Evolutionary conservation across 2,329 filamentous ascomycete genomes (phyloP), one percentile per base, ranked within the genome.

Genomic region (Colletotrichum neosansevieriae): DNA sequence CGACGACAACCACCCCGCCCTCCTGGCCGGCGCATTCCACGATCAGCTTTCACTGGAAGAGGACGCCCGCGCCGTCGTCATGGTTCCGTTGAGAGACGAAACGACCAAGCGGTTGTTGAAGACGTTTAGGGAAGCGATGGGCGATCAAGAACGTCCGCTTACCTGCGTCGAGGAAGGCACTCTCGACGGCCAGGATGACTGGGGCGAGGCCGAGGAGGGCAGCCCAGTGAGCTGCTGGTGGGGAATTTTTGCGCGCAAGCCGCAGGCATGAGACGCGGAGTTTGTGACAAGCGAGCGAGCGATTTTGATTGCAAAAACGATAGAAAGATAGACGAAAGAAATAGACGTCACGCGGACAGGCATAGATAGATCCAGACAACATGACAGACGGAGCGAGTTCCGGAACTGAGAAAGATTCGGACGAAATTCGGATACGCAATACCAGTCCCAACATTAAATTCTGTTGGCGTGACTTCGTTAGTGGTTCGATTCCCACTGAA

Each of bases 41-140:
- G 80, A 85, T 44, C 93, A 94, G 79, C 83, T 98, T 11, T 85
- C 85, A 9, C 79, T 82, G 13, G 83, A 82, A 3, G 63, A 77
- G 0, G 81, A 86, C 32, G 88, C 93, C 2, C 86, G 92, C 40
- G 91, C 91, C 1, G 84, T 98, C 11, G 82, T 96, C 50, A 95
- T 97, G 81, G 88, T 97, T 49, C 95, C 95, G 0, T 83, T 94
- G 61, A 86, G 96, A 42, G 92, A 94, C 70, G 84, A 86, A 9
- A 92, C 90, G 70, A 88, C 88, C 1, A 80, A 85, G 44, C 79
- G 79, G 7, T 89, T 97, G 69, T 84, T 91, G 11, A 78, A 83
- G 5, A 83, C 87, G 12, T 90, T 98, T 72, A 85, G 85, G 47
- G 76, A 82, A 9, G 82, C 84, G 24, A 90, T 98, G 88, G 74